These are phyloP conservation scores for Eucalyptus viminalis DNA, from an alignment of 345 rosid genomes.

Conservation along the genomic window DNA sequence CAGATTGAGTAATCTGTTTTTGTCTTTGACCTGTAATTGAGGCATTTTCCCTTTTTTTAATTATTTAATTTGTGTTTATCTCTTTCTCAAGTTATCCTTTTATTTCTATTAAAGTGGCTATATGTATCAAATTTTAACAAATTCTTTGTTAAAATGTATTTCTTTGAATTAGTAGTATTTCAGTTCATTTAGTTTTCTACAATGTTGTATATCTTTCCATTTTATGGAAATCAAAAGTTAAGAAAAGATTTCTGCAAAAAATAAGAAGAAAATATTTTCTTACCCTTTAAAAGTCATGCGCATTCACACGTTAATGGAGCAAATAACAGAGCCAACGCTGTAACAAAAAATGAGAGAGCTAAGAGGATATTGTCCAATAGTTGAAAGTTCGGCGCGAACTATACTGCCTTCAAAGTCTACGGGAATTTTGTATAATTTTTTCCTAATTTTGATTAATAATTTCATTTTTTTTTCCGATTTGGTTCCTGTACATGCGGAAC, in stretches of 20 bases:
- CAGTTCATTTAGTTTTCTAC: not conserved
- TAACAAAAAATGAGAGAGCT: not conserved
- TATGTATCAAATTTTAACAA: not conserved
- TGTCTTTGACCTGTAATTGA: not conserved
- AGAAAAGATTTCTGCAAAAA: not conserved
- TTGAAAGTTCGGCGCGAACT: accelerated
- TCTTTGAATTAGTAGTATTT: not conserved
- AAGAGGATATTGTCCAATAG: not conserved
- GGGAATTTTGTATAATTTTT: not conserved
- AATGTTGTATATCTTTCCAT: not conserved
- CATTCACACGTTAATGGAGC: accelerated
- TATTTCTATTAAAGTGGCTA: not conserved
- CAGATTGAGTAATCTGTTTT: not conserved
- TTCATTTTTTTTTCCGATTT: not conserved
- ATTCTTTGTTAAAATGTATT: not conserved
- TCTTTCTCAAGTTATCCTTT: not conserved
- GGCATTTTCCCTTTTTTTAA: not conserved
- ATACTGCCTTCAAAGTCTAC: not conserved
- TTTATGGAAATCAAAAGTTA: not conserved
- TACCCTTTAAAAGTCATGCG: not conserved
- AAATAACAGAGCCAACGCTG: accelerated
- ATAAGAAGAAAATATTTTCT: not conserved
- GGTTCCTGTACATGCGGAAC: not conserved
- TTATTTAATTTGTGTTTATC: not conserved
- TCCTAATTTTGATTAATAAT: not conserved